These are phyloP conservation scores for Fusarium scirpi DNA, from an alignment of 2,329 filamentous ascomycete genomes.

Conservation along the genomic window DNA sequence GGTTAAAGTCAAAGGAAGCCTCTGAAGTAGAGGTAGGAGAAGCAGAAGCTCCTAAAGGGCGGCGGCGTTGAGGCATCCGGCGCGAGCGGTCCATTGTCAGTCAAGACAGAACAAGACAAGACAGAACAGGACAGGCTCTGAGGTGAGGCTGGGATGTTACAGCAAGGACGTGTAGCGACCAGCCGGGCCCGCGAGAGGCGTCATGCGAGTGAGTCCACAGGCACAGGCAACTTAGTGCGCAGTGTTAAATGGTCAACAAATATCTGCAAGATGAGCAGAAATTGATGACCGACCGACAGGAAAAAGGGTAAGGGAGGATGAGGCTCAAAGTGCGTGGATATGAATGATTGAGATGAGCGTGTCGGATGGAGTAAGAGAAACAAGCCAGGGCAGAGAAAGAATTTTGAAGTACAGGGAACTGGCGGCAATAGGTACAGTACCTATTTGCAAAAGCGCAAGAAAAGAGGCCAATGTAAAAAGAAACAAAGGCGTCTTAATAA, in stretches of 20 bases:
- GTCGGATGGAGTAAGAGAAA: constrained; percentile 48
- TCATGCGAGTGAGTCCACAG: constrained; percentile 44
- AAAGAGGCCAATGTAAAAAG: constrained; percentile 19
- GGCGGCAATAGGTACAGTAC: constrained; percentile 32
- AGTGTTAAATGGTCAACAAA: constrained; percentile 26
- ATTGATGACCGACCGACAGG: constrained; percentile 10
- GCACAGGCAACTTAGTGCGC: constrained; percentile 29
- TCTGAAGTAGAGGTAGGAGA: constrained; percentile 52
- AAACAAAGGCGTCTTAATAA: constrained; percentile 26
- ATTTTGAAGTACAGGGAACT: constrained; percentile 49
- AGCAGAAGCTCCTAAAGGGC: constrained; percentile 49
- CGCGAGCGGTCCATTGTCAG: constrained; percentile 56
- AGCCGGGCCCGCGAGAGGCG: constrained; percentile 46
- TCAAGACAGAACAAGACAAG: constrained; percentile 27
- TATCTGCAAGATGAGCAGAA: constrained; percentile 21
- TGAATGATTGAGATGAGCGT: constrained; percentile 47
- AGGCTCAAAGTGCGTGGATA: constrained; percentile 40
- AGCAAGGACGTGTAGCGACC: constrained; percentile 47
- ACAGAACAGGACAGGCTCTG: constrained; percentile 20
- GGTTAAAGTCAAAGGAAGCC: constrained; percentile 49
- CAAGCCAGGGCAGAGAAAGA: constrained; percentile 48
- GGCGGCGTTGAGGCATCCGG: constrained; percentile 52
- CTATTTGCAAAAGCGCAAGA: constrained; percentile 35
- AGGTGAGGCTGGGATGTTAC: constrained; percentile 47
- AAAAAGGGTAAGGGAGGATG: constrained; percentile 24